Base-by-base conservation (phyloP, 371 early-diverging fungal species). In the Mortierella sp. region DNA sequence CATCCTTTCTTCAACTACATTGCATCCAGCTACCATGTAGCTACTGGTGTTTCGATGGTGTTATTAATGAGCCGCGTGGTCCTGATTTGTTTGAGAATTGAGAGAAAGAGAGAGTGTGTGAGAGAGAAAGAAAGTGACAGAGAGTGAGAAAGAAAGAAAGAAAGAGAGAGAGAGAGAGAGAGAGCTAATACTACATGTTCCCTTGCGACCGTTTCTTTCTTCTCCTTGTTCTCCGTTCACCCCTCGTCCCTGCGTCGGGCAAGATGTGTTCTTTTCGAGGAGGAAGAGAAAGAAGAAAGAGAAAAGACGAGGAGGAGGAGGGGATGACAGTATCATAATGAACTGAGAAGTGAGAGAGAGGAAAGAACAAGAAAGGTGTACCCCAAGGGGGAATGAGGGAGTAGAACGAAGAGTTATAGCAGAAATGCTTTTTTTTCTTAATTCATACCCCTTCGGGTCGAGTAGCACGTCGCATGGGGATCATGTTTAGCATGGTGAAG, bases 161-260 rank as follows among this genome's bases (percentile, higher is more conserved):
- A 38, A 5, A 38, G 42, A 38, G 42, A 57, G 26, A 26, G 26
- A 31, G 8, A 28, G 60, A 16, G 31, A 10, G 28, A 63, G 63
- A 1, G 2, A 55, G 55, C 55, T 50, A 50, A 50, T 50, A 3
- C 16, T 3, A 16, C 16, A 16, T 42, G 19, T 34, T 42, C 34
- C 63, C 68, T 65, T 65, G 24, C 68, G 68, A 65, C 68, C 68
- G 68, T 65, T 65, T 19, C 31, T 16, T 57, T 58, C 11, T 4
- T 28, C 4, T 28, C 10, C 14, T 28, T 10, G 28, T 58, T 58
- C 58, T 58, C 58, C 58, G 58, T 58, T 26, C 28, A 28, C 45
- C 26, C 45, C 28, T 26, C 52, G 52, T 73, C 52, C 31, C 52
- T 52, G 34, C 52, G 73, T 60, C 47, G 75, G 31, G 55, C 26